A percentile compares a stretch with the other conserved stretches of the same genome.
phyloP scores from a whole-genome alignment of 257 asterid genomes.

The Leptodermis oblonga region DNA sequence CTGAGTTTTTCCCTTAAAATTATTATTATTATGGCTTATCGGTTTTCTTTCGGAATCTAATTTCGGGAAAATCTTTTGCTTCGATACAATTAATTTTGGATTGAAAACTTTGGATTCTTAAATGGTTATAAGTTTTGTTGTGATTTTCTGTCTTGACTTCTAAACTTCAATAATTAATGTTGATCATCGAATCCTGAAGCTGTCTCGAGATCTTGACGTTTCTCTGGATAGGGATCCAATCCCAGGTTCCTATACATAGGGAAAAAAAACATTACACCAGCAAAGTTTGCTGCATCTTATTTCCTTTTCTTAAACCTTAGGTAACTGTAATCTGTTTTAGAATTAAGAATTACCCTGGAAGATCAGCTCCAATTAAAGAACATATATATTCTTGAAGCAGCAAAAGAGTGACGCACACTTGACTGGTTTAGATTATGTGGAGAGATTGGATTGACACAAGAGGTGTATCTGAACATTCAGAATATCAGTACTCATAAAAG shows the following conservation, averaged over 20 bases:
- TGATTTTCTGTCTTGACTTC: conserved; percentile 26
- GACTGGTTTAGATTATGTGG: conserved; percentile 71
- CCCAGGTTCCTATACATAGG: conserved; percentile 25
- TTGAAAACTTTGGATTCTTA: not conserved
- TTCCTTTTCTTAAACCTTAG: not conserved
- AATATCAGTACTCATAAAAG: too few species aligned
- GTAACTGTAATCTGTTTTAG: conserved; percentile 27
- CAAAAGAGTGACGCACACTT: conserved; percentile 57
- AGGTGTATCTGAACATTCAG: conserved; percentile 41
- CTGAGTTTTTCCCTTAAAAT: too few species aligned
- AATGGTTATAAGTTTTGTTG: not conserved
- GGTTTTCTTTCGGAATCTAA: too few species aligned
- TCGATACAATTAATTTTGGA: too few species aligned
- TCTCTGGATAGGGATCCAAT: conserved; percentile 58
- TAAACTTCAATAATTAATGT: conserved; percentile 45
- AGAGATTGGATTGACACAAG: conserved; percentile 60
- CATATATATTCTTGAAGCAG: conserved; percentile 80
- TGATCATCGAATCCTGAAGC: conserved; percentile 50
- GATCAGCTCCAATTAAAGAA: conserved; percentile 86
- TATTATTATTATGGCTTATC: too few species aligned
- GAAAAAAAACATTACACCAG: conserved; percentile 45
- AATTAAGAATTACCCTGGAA: conserved; percentile 66
- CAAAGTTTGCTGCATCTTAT: conserved; percentile 32
- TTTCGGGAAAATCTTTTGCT: too few species aligned
- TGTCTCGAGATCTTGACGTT: conserved; percentile 52